Conservation (phyloP, 768 basidiomycete species). For the Mycena latifolia region DNA sequence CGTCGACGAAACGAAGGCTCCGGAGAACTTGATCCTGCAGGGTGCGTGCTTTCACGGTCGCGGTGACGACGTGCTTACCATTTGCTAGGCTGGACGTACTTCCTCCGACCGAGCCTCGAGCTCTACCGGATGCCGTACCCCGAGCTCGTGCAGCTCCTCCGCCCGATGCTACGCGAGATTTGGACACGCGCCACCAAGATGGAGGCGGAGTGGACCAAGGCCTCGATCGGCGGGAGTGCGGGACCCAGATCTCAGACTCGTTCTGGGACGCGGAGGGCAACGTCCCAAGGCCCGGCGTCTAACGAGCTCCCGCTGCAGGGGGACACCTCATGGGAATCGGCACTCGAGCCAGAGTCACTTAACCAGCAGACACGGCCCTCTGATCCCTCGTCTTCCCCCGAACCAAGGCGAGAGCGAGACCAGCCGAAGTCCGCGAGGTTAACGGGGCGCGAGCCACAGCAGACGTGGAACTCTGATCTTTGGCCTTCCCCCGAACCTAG, state of each 20-base stretch:
- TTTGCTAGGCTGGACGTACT: conserved; percentile 63
- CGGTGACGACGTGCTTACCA: background rate
- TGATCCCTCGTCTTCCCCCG: too few relatives aligned
- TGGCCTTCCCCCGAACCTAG: too few relatives aligned
- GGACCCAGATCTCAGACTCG: too few relatives aligned
- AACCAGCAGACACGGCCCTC: too few relatives aligned
- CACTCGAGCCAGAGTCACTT: too few relatives aligned
- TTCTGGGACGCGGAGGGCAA: background rate
- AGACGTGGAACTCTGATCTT: too few relatives aligned
- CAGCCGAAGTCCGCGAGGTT: too few relatives aligned
- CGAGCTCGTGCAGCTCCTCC: conserved; percentile 52
- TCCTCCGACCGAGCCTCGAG: conserved; percentile 51
- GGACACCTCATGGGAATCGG: too few relatives aligned
- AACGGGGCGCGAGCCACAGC: too few relatives aligned
- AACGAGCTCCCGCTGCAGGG: too few relatives aligned
- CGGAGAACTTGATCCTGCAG: conserved; percentile 45
- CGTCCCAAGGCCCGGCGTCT: background rate
- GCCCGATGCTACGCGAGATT: conserved; percentile 42
- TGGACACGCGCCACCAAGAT: conserved; percentile 36
- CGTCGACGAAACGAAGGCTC: conserved; percentile 40
- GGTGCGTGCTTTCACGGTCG: conserved; percentile 39
- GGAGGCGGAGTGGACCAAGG: conserved; percentile 41
- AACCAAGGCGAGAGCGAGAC: too few relatives aligned
- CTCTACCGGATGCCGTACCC: conserved; percentile 60
- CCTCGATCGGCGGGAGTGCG: too few relatives aligned